Evolutionary conservation across 306 rosid species (phyloP).

Genomic region (Aeschynomene evenia): DNA sequence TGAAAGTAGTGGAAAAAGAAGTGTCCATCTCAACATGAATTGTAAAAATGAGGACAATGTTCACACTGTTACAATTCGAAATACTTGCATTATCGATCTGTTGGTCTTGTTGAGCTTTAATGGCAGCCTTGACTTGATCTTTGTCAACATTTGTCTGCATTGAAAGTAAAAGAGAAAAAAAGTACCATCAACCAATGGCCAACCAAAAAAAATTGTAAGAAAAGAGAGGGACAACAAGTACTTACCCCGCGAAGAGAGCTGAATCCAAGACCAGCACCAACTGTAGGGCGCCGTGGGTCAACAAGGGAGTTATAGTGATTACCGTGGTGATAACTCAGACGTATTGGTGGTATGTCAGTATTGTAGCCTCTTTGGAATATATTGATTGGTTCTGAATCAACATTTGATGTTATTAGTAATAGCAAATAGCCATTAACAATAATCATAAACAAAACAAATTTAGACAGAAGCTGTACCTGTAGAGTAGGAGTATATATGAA

Average conservation of each 20-base stretch:
- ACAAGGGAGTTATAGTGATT: slow-evolving; percentile 96
- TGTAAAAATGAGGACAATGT: neutral
- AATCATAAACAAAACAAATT: slow-evolving; percentile 13
- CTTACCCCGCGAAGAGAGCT: slow-evolving; percentile 80
- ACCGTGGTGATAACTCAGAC: slow-evolving; percentile 89
- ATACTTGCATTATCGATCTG: slow-evolving; percentile 85
- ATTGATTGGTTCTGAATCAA: slow-evolving; percentile 85
- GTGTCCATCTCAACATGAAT: neutral
- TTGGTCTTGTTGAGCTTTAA: slow-evolving; percentile 85
- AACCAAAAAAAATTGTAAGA: neutral
- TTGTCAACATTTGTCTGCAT: slow-evolving; percentile 85
- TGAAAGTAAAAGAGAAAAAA: slow-evolving; percentile 23
- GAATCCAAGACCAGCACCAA: slow-evolving; percentile 97
- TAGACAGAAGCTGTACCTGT: slow-evolving; percentile 48
- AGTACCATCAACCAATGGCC: slow-evolving; percentile 17
- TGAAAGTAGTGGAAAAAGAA: neutral
- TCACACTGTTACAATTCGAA: neutral
- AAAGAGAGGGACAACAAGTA: neutral
- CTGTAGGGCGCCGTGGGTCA: slow-evolving; percentile 78
- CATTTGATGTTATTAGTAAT: slow-evolving; percentile 25
- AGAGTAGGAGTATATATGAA: slow-evolving; percentile 82
- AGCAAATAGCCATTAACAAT: neutral
- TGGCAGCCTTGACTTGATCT: slow-evolving; percentile 95
- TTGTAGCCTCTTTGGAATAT: slow-evolving; percentile 81
- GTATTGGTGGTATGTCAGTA: slow-evolving; percentile 89